phyloP scores from a whole-genome alignment of 2,329 filamentous ascomycete species.

The Ceratocystis papillata region DNA sequence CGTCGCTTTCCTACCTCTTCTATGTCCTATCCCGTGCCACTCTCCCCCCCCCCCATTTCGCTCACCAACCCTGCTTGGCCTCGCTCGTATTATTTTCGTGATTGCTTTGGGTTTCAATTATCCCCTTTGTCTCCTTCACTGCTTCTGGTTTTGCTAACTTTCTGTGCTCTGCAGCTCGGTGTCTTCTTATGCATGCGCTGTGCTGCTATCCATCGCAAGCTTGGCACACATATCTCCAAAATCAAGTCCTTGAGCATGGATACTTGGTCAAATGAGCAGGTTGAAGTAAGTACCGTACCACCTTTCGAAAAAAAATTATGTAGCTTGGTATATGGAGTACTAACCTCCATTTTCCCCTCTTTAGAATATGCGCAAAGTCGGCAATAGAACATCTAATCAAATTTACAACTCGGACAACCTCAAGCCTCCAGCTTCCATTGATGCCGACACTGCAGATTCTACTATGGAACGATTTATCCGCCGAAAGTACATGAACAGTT shows the following conservation, averaged over 20 bases:
- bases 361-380: conserved; percentile 87
- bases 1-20: conserved; percentile 31
- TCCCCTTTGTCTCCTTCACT: not conserved
- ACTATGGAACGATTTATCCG: conserved; percentile 93
- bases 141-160: not conserved
- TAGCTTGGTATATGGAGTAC: not conserved
- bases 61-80: not conserved
- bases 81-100: not conserved
- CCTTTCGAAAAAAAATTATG: not conserved
- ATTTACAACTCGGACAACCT: conserved; percentile 79
- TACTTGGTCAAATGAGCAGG: conserved; percentile 89
- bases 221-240: conserved; percentile 96
- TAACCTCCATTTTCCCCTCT: conserved; percentile 3
- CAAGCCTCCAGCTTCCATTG: conserved; percentile 73
- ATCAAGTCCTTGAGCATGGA: conserved; percentile 99
- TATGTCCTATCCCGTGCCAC: not conserved
- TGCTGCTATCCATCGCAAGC: conserved; percentile 85
- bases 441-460: conserved; percentile 83
- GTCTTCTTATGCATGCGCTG: conserved; percentile 98
- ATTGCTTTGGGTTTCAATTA: not conserved
- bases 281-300: conserved; percentile 57
- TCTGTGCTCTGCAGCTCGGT: conserved; percentile 53
- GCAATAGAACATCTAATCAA: conserved; percentile 77
- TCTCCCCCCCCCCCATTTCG: not conserved
- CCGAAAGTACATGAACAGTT: conserved; percentile 71